Percentiles rank a stretch among this genome's conserved stretches.
Evolutionary conservation across 2,329 filamentous ascomycete genomes (phyloP).

Genomic region (Aspergillus carbonarius): DNA sequence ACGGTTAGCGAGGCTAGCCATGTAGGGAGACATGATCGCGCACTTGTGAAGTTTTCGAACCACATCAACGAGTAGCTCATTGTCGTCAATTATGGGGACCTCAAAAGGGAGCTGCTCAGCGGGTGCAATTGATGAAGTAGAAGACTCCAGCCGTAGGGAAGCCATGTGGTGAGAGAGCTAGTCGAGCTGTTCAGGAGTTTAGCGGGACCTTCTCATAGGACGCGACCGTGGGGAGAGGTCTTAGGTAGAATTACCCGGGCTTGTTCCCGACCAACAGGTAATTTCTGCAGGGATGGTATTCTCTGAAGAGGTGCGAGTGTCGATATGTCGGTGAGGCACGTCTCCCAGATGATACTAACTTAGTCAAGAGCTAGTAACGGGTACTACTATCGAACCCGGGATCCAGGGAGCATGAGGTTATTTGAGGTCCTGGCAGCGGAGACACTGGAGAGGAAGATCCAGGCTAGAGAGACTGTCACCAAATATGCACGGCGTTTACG

Average conservation of each 20-base stretch:
- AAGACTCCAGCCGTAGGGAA: conserved; percentile 12
- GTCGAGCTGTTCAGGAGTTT: background rate
- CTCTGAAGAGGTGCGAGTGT: background rate
- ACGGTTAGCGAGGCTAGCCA: background rate
- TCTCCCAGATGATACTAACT: background rate
- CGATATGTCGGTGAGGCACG: conserved; percentile 2
- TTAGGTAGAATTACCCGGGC: background rate
- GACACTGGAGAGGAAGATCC: background rate
- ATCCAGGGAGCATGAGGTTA: background rate
- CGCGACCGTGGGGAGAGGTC: background rate
- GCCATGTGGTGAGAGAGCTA: conserved; percentile 1
- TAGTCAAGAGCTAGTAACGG: background rate
- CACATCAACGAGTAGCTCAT: conserved; percentile 40
- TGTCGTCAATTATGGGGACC: conserved; percentile 42
- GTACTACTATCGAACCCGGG: background rate
- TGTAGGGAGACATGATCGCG: background rate
- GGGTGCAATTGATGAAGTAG: conserved; percentile 17
- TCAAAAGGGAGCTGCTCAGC: conserved; percentile 31
- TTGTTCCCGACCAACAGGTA: background rate
- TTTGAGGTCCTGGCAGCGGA: background rate
- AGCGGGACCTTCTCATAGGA: background rate
- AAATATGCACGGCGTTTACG: no score
- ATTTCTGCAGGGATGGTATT: background rate
- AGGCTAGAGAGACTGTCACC: background rate
- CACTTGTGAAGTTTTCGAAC: conserved; percentile 43